Evolutionary conservation across 2,329 filamentous ascomycete species (phyloP).

Genomic region (Fusarium sp.): DNA sequence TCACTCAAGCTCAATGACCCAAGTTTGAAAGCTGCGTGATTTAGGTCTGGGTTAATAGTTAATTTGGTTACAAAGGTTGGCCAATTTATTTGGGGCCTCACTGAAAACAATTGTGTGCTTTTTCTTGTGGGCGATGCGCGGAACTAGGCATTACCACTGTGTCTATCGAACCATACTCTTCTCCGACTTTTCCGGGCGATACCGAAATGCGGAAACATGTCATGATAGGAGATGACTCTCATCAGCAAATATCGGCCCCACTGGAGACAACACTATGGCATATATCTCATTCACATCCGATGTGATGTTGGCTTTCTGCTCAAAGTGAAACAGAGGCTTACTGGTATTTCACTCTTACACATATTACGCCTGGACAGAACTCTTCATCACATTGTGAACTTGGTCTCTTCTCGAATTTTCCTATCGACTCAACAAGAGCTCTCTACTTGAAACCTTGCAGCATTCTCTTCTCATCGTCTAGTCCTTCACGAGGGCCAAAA

Average conservation of each 20-base stretch:
- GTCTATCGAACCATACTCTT: not conserved
- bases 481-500: not conserved
- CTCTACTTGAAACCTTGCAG: not conserved
- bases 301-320: not conserved
- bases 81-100: not conserved
- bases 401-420: too few species aligned
- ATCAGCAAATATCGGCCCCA: not conserved
- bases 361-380: too few species aligned
- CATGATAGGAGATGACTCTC: not conserved
- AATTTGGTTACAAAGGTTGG: not conserved
- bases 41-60: not conserved
- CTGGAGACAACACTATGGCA: not conserved
- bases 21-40: not conserved
- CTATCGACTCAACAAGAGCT: not conserved
- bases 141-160: not conserved
- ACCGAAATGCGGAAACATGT: not conserved
- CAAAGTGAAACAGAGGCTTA: not conserved
- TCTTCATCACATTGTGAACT: not conserved
- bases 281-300: not conserved
- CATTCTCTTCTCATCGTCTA: not conserved
- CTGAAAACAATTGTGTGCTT: not conserved
- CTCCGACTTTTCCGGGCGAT: not conserved
- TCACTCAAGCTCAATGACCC: not conserved
- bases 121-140: not conserved
- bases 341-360: not conserved